Evolutionary conservation across 75 land plant genomes (phyloP), one percentile per base, ranked within the genome.

Genomic region (Picea sitchensis): DNA sequence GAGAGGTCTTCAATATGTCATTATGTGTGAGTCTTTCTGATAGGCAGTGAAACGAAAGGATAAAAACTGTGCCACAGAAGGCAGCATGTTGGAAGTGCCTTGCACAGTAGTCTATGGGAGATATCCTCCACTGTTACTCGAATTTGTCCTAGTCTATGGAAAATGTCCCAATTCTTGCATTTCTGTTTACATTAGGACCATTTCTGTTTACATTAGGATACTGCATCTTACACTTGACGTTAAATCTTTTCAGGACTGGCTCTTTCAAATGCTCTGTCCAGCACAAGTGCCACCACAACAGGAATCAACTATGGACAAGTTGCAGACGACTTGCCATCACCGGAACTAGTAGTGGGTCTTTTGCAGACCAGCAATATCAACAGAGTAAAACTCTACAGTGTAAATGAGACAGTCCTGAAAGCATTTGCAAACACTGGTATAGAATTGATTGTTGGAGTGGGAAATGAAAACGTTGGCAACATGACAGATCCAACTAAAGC

Each of bases 281-380:
- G 8, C 6, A 41, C n/a, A 21, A 62, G 64, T 23, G 7, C 64
- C 23, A 5, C n/a, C 20, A 62, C 64, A 62, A 20, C 90, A 5
- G 97, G 95, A 31, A 82, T 95, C 64, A 91, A 93, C 88, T 95
- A 95, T 64, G 98, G 98, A 11, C 93, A 88, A 65, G 80, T 93
- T 5, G 95, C 90, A 5, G 78, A 91, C 85, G 85, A 95, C 75
- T 86, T 93, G 5, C 92, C 96, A 1, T 3, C 86, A 1, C 96
- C 94, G 56, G 79, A 78, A 5, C 20, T 65, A 6, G 92, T 85
- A 8, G 86, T 87, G 7, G 86, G 88, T 14, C 86, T 94, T 59
- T 80, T 94, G 58, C 68, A 83, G 14, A 83, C 91, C 14, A 78
- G 82, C 61, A 82, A 84, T 17, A 86, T 79, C 65, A 73, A 41